Percentiles rank a stretch among this genome's conserved stretches.
Conservation (phyloP, 257 asterid genomes). For the Solanum virginianum region DNA sequence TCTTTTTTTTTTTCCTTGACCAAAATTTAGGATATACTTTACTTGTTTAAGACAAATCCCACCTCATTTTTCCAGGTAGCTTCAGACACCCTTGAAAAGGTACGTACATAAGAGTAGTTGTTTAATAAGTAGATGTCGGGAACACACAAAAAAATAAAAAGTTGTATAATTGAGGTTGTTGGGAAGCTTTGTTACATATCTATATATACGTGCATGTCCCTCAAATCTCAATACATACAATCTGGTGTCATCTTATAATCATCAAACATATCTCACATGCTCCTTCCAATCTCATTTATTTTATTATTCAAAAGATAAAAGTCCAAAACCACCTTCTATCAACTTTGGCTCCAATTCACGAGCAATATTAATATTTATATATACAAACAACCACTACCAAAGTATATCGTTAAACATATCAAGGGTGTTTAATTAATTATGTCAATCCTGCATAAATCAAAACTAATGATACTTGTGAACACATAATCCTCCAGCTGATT, state of each 20-base stretch:
- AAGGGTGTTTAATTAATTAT: background rate
- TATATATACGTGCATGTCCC: background rate
- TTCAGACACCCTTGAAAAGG: constrained; percentile 25
- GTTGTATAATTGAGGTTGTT: constrained; percentile 9
- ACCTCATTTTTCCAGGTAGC: constrained; percentile 51
- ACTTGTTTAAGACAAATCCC: constrained; percentile 24
- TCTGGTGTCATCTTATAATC: background rate
- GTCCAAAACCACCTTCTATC: background rate
- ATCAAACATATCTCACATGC: background rate
- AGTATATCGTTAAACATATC: background rate
- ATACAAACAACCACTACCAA: background rate
- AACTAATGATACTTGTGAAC: background rate
- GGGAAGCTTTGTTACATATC: background rate
- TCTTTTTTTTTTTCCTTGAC: background rate
- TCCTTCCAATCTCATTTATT: background rate
- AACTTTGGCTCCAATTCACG: background rate
- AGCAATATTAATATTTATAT: background rate
- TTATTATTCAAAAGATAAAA: background rate
- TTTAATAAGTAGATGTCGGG: background rate
- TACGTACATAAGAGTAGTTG: background rate
- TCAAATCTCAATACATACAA: background rate
- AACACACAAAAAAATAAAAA: background rate
- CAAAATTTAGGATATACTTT: background rate
- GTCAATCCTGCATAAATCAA: background rate
- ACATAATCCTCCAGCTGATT: background rate